Conservation (phyloP, 208 protist species). For the Angomonas deanei region DNA sequence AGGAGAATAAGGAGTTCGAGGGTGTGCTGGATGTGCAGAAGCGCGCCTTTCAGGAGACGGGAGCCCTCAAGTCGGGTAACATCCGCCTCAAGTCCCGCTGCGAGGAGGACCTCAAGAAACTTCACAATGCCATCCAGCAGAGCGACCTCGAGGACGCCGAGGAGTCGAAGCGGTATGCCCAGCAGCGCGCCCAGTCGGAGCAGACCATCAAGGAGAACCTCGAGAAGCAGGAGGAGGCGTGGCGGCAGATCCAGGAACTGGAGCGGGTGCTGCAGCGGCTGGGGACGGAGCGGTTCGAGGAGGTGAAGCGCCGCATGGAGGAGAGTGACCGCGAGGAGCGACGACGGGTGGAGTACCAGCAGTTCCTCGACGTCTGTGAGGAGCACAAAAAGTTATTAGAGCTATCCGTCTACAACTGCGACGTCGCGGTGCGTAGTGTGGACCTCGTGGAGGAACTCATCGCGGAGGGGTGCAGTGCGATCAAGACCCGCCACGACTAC, state of each 20-base stretch:
- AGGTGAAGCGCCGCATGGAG: slow-evolving; percentile 75
- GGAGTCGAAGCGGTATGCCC: slow-evolving; percentile 53
- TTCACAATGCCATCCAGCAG: slow-evolving; percentile 67
- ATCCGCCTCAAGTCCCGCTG: slow-evolving; percentile 55
- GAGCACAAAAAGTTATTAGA: slow-evolving; percentile 74
- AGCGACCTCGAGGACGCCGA: slow-evolving; percentile 66
- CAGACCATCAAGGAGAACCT: slow-evolving; percentile 51
- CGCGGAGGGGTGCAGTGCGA: slow-evolving; percentile 68
- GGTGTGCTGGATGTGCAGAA: slow-evolving; percentile 63
- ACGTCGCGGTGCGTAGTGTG: slow-evolving; percentile 44
- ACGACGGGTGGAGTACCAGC: slow-evolving; percentile 70
- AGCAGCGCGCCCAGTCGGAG: slow-evolving; percentile 63
- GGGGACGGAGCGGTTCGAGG: slow-evolving; percentile 68
- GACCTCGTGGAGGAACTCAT: slow-evolving; percentile 67
- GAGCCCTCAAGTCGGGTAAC: slow-evolving; percentile 62
- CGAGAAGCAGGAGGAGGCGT: slow-evolving; percentile 60
- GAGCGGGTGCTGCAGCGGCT: slow-evolving; percentile 64
- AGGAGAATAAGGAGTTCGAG: slow-evolving; percentile 58
- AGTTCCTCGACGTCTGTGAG: slow-evolving; percentile 63
- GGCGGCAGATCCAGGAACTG: slow-evolving; percentile 69
- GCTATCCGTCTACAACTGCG: slow-evolving; percentile 66
- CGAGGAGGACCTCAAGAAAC: slow-evolving; percentile 59
- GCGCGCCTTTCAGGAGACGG: slow-evolving; percentile 61
- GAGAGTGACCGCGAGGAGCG: slow-evolving; percentile 73
- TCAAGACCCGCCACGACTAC: slow-evolving; percentile 66